phyloP scores from a whole-genome alignment of 108 stramenopile species.

The Skeletonema tropicum region DNA sequence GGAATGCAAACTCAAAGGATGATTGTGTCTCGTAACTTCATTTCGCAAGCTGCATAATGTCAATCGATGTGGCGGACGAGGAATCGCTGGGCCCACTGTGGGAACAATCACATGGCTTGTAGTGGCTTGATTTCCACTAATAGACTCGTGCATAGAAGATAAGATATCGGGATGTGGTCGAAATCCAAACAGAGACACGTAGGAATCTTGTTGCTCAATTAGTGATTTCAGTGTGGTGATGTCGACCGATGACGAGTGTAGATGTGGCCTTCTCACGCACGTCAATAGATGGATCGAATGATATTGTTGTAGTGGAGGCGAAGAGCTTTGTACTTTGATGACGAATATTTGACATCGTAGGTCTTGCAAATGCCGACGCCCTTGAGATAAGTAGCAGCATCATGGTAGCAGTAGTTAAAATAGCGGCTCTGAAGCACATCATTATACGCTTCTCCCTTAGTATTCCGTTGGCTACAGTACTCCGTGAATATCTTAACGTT shows the following conservation, averaged over 20 bases:
- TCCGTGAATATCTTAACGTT: too few relatives aligned
- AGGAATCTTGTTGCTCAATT: slow-evolving; percentile 31
- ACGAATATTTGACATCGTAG: not conserved
- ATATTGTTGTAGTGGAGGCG: slow-evolving; percentile 13
- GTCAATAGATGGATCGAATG: slow-evolving; percentile 27
- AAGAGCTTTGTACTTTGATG: not conserved
- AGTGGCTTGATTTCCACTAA: not conserved
- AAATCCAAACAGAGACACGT: slow-evolving; percentile 47
- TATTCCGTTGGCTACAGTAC: too few relatives aligned
- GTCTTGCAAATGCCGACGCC: not conserved
- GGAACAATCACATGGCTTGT: slow-evolving; percentile 33
- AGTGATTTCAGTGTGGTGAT: slow-evolving; percentile 35
- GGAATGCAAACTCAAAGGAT: slow-evolving; percentile 71
- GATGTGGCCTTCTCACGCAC: slow-evolving; percentile 34
- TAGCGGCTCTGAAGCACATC: not conserved
- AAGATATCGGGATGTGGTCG: slow-evolving; percentile 43
- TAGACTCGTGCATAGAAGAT: slow-evolving; percentile 24
- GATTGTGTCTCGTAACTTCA: slow-evolving; percentile 62
- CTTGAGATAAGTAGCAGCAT: not conserved
- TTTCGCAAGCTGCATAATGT: slow-evolving; percentile 29
- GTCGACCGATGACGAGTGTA: slow-evolving; percentile 42
- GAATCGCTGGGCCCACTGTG: slow-evolving; percentile 42
- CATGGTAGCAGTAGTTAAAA: not conserved
- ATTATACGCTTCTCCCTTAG: not conserved
- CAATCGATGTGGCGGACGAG: slow-evolving; percentile 46